Evolutionary conservation across 345 rosid species (phyloP), one percentile per base, ranked within the genome.

Genomic region (Hibiscus tridactylites): DNA sequence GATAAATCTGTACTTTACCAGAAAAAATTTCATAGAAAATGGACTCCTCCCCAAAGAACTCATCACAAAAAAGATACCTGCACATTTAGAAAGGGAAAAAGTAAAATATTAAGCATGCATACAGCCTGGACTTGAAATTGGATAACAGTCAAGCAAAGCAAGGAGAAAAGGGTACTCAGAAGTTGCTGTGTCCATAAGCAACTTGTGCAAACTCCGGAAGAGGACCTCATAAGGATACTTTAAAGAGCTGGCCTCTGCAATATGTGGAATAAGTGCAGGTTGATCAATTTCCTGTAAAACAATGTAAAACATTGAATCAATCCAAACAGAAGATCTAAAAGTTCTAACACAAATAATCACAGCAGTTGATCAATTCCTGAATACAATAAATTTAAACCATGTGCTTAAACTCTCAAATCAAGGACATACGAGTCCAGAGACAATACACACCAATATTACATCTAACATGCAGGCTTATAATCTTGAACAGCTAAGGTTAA

Each of bases 141-240:
- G 26, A 16, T 9, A 1, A 50, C 33, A 67, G 53, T 39, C 26
- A 53, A 61, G 64, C 57, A 54, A 65, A 46, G 65, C 44, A 66
- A 68, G 52, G 61, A 81, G 72, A 35, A 63, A 37, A 80, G 79
- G 80, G 79, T 87, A 95, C 99, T 95, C 99, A 29, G 99, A 95
- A 79, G 99, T 95, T 68, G 99, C 99, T 72, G 99, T 95, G 80
- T 95, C 99, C 92, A 95, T 87, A 65, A 95, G 96, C 77, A 95
- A 86, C 82, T 90, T 95, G 82, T 95, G 99, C 79, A 88, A 80
- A 75, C 98, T 92, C 85, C 98, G 83, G 82, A 95, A 95, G 78
- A 95, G 96, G 78, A 92, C 97, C 85, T 95, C 99, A 63, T 95
- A 89, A 16, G 98, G 98, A 84, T 95, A 92, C 81, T 92, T 95